Conservation (phyloP, 805 yeast genomes). For the Wickerhamiella nectarea region DNA sequence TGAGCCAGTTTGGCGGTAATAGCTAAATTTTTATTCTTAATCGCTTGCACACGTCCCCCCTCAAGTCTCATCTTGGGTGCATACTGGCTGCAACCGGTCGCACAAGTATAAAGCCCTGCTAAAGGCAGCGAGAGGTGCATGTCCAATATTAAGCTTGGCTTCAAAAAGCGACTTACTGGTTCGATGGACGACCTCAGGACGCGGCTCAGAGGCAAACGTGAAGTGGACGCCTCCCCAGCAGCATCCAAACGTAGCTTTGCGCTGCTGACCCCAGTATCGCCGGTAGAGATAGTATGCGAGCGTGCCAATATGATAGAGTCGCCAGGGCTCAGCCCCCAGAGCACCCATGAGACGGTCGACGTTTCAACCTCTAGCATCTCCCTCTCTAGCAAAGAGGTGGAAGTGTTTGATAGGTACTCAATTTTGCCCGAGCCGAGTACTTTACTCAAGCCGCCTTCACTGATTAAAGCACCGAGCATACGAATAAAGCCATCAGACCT, state of each 20-base stretch:
- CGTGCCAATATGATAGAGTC: no score
- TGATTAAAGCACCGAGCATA: not conserved
- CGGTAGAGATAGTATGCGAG: no score
- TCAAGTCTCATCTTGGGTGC: no score
- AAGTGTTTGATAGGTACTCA: not conserved
- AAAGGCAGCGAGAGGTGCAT: no score
- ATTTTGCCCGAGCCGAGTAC: not conserved
- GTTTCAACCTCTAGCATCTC: not conserved
- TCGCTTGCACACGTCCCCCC: no score
- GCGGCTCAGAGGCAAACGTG: not conserved
- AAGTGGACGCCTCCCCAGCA: not conserved
- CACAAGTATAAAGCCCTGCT: no score
- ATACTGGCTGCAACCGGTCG: no score
- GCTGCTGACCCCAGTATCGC: not conserved
- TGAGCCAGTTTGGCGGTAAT: constrained; percentile 20
- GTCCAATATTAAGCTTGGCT: not conserved
- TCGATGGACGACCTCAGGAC: not conserved
- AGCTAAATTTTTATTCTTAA: not conserved
- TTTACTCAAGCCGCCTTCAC: not conserved
- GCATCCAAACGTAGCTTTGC: not conserved
- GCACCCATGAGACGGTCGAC: not conserved
- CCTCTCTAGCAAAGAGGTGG: not conserved
- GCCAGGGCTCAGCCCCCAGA: no score
- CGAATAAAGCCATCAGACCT: not conserved
- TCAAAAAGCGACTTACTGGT: not conserved